Base-by-base conservation (phyloP, 345 rosid genomes). In the Gossypium australe region DNA sequence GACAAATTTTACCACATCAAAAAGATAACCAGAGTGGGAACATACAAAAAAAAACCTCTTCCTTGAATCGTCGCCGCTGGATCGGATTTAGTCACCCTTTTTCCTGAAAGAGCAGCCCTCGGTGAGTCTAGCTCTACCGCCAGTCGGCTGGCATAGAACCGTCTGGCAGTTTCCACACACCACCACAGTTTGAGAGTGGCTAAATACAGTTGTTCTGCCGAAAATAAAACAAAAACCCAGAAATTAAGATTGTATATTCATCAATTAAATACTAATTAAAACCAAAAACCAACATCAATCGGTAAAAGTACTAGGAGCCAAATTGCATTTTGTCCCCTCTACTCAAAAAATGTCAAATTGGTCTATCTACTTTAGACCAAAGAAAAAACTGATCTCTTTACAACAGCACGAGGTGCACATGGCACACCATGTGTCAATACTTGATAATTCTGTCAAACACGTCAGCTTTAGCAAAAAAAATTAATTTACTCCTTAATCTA, bases 141-240 rank as follows among this genome's bases (percentile, higher is more conserved):
- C 91, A 0, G 91, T 87, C 9, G 89, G 89, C 76, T 83, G 85
- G 84, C 91, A 86, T 53, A 87, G 45, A 18, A 87, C 84, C 0
- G 85, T 81, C 82, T 86, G 87, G 77, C 91, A 87, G 82, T 86
- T 87, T 9, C 83, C 87, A 24, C 91, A 87, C 41, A 86, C 77
- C 76, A 86, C 91, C 10, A 86, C 91, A 0, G 89, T 84, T 77
- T 87, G 89, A 10, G 91, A 87, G 82, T 87, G 91, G 72, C 91
- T 87, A 61, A 87, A 87, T 62, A 87, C 86, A 0, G 91, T 85
- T 11, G 87, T 86, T 52, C 91, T 87, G 77, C 81, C 38, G 13
- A 11, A 34, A 34, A 34, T 34, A 4, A 43, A 78, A 29, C 18
- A 48, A 58, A 43, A 41, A 57, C n/a, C 34, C 62, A 43, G 11